Percentiles rank a stretch among this genome's conserved stretches.
These are phyloP conservation scores for Limnomonas spitsbergensis DNA, from an alignment of 139 green algal species.

Conservation along the genomic window DNA sequence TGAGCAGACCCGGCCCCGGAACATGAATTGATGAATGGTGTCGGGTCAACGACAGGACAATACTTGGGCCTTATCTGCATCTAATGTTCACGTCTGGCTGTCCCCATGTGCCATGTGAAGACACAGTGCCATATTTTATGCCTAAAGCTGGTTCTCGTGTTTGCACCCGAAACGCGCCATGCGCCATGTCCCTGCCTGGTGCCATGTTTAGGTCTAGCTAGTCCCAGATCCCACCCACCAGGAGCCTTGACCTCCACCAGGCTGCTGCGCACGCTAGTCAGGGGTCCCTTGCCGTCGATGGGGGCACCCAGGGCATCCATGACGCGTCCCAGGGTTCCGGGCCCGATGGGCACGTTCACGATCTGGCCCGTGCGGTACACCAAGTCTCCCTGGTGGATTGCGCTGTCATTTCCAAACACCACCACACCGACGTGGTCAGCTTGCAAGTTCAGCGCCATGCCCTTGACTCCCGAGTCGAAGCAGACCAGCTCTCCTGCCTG, in stretches of 20 bases:
- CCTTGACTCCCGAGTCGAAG: slow-evolving; percentile 80
- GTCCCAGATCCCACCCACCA: too few species aligned
- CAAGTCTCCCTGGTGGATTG: slow-evolving; percentile 79
- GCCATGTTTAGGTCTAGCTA: too few species aligned
- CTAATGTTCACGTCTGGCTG: too few species aligned
- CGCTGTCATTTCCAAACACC: slow-evolving; percentile 77
- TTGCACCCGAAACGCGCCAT: too few species aligned
- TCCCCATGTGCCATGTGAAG: too few species aligned
- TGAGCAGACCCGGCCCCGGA: too few species aligned
- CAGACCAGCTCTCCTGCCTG: slow-evolving; percentile 87
- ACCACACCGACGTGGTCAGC: slow-evolving; percentile 89
- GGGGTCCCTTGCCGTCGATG: slow-evolving; percentile 82
- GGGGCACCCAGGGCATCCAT: slow-evolving; percentile 80
- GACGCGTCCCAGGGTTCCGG: slow-evolving; percentile 79
- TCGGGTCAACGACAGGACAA: too few species aligned
- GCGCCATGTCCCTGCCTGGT: too few species aligned
- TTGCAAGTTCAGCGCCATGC: slow-evolving; percentile 91
- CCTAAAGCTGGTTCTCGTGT: too few species aligned
- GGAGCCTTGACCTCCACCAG: slow-evolving; percentile 82
- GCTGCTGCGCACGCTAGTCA: slow-evolving; percentile 59
- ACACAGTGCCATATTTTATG: too few species aligned
- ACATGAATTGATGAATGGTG: too few species aligned
- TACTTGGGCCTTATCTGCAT: too few species aligned
- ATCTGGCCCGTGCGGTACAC: slow-evolving; percentile 89
- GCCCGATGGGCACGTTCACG: slow-evolving; percentile 84